Percentiles rank a stretch among this genome's conserved stretches.
These are phyloP conservation scores for Cercospora berteroae DNA, from an alignment of 2,329 filamentous ascomycete species.

Conservation along the genomic window DNA sequence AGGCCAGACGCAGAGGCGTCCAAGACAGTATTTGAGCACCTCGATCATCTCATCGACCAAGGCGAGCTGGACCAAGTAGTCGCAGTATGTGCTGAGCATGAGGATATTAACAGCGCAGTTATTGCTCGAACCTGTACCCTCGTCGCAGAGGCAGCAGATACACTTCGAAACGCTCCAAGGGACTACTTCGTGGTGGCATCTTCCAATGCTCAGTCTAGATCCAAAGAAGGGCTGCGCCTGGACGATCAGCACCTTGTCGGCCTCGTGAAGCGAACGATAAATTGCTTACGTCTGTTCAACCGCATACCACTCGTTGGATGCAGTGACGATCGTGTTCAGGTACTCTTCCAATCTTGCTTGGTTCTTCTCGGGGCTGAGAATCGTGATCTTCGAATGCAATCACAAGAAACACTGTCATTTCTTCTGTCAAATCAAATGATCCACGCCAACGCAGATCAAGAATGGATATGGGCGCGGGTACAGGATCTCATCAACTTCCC, in stretches of 20 bases:
- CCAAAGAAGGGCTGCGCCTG: background rate
- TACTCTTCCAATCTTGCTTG: conserved; percentile 17
- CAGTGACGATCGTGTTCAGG: background rate
- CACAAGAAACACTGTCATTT: conserved; percentile 16
- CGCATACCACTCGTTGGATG: background rate
- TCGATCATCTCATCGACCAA: conserved; percentile 17
- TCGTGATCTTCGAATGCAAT: conserved; percentile 9
- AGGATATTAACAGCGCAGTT: conserved; percentile 17
- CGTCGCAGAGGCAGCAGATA: background rate
- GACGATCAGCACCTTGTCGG: conserved; percentile 1
- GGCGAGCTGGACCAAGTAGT: conserved; percentile 22
- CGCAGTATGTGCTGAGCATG: conserved; percentile 22
- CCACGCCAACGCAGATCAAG: conserved; percentile 1
- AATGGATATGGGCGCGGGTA: conserved; percentile 20
- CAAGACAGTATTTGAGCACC: conserved; percentile 14
- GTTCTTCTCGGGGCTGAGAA: conserved; percentile 18
- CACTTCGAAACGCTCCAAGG: background rate
- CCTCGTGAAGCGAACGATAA: background rate
- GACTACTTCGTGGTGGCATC: conserved; percentile 9
- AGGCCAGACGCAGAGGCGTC: conserved; percentile 14
- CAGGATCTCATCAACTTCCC: conserved; percentile 10
- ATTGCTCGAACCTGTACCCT: conserved; percentile 4
- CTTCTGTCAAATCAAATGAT: conserved; percentile 1
- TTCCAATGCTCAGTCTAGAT: background rate
- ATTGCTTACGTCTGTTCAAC: conserved; percentile 13